Conservation (phyloP, 768 basidiomycete species). For the Amanita polypyramis region DNA sequence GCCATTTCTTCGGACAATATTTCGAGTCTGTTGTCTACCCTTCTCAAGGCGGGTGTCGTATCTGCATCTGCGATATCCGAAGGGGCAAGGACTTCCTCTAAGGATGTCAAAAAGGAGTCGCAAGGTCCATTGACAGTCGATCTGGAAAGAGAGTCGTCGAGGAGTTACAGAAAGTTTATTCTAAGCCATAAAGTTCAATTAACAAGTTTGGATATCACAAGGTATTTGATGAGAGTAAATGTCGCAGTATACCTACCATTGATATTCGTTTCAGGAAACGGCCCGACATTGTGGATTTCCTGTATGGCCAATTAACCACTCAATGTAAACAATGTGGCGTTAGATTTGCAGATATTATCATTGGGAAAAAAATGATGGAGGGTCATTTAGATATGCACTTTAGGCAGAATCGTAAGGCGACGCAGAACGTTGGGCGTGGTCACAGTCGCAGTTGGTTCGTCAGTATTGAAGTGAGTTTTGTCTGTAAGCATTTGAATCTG, state of each 20-base stretch:
- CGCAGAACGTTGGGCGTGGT: slow-evolving; percentile 70
- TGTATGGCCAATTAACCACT: slow-evolving; percentile 65
- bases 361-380: slow-evolving; percentile 70
- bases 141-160: slow-evolving; percentile 34
- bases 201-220: slow-evolving; percentile 58
- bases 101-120: slow-evolving; percentile 24
- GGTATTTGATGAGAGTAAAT: slow-evolving; percentile 31
- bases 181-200: slow-evolving; percentile 52
- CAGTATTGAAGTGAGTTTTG: slow-evolving; percentile 56
- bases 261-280: slow-evolving; percentile 32
- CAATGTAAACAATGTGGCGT: slow-evolving; percentile 94
- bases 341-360: slow-evolving; percentile 64
- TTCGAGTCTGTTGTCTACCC: slow-evolving; percentile 49
- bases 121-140: slow-evolving; percentile 20
- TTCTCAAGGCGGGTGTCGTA: slow-evolving; percentile 75
- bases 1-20: slow-evolving; percentile 32
- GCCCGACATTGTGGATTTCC: slow-evolving; percentile 48
- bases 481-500: not conserved
- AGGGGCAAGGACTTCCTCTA: slow-evolving; percentile 33
- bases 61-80: slow-evolving; percentile 41
- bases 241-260: not conserved
- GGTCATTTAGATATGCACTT: slow-evolving; percentile 97
- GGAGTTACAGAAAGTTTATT: slow-evolving; percentile 51
- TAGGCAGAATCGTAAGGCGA: slow-evolving; percentile 79
- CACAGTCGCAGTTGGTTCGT: slow-evolving; percentile 89